phyloP scores from a whole-genome alignment of 2,329 filamentous ascomycete species.

The Orbilia javanica region DNA sequence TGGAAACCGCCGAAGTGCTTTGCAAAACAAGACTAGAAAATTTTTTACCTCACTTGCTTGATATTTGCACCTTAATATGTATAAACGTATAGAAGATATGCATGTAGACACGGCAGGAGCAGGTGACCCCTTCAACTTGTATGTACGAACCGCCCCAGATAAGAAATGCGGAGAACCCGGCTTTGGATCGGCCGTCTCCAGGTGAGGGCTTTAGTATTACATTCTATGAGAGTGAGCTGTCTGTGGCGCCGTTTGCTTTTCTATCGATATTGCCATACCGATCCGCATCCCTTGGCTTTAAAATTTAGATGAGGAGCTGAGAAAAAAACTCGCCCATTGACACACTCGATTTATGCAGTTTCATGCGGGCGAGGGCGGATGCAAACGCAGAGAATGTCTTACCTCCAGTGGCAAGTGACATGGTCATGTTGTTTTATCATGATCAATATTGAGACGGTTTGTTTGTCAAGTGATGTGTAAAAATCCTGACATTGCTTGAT shows the following conservation, averaged over 20 bases:
- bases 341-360: constrained; percentile 18
- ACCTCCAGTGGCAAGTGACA: constrained; percentile 40
- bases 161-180: constrained; percentile 59
- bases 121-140: constrained; percentile 51
- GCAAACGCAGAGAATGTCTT: constrained; percentile 29
- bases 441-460: constrained; percentile 12
- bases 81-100: constrained; percentile 28
- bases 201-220: constrained; percentile 38
- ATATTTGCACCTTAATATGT: constrained; percentile 24
- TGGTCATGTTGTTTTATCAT: constrained; percentile 32
- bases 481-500: constrained; percentile 6
- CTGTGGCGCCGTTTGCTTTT: constrained; percentile 22
- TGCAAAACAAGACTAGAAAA: constrained; percentile 20
- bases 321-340: not conserved
- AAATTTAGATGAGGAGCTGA: constrained; percentile 3
- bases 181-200: constrained; percentile 47
- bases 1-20: constrained; percentile 23
- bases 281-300: not conserved
- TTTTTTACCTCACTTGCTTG: constrained; percentile 27
- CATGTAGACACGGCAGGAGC: constrained; percentile 51
- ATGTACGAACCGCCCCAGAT: constrained; percentile 25
- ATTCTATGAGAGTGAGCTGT: constrained; percentile 34
- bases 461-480: constrained; percentile 16
- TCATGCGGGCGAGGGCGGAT: constrained; percentile 30
- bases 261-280: constrained; percentile 5